phyloP scores from a whole-genome alignment of 495 filamentous ascomycete genomes.

The Talaromyces borbonicus region DNA sequence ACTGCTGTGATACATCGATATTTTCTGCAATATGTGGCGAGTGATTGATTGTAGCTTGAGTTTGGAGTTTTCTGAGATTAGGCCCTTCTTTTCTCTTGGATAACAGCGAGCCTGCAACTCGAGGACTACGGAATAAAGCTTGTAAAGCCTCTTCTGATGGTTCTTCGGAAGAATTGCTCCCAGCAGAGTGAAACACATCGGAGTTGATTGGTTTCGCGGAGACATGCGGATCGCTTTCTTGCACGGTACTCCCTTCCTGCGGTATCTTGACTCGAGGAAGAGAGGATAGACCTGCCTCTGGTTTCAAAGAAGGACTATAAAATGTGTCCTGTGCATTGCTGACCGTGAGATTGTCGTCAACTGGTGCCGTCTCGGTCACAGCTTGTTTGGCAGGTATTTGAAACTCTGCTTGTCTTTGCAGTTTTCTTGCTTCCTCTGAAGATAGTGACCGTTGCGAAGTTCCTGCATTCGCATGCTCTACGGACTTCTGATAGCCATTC shows the following conservation, averaged over 20 bases:
- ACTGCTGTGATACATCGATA: not conserved
- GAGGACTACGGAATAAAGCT: conserved; percentile 51
- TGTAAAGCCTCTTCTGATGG: conserved; percentile 48
- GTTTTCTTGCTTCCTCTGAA: conserved; percentile 27
- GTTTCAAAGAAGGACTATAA: conserved; percentile 39
- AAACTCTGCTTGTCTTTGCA: conserved; percentile 44
- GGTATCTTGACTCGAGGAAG: conserved; percentile 52
- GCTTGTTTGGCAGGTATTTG: conserved; percentile 42
- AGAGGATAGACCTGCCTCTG: conserved; percentile 39
- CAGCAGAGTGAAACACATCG: conserved; percentile 43
- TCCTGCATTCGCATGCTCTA: not conserved
- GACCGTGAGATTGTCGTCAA: conserved; percentile 18
- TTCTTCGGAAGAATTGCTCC: conserved; percentile 28
- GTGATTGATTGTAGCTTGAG: not conserved
- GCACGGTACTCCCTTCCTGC: conserved; percentile 35
- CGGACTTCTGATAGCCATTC: not conserved
- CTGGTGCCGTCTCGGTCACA: conserved; percentile 17
- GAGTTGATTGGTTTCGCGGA: conserved; percentile 41
- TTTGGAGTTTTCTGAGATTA: conserved; percentile 14
- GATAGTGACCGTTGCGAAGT: conserved; percentile 9
- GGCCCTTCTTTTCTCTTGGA: conserved; percentile 9
- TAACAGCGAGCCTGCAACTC: conserved; percentile 44
- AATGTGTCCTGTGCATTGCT: conserved; percentile 50
- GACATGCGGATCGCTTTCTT: conserved; percentile 25
- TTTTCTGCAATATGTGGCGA: not conserved